Conservation (phyloP, 2,329 filamentous ascomycete species). For the Bimuria novae-zelandiae region DNA sequence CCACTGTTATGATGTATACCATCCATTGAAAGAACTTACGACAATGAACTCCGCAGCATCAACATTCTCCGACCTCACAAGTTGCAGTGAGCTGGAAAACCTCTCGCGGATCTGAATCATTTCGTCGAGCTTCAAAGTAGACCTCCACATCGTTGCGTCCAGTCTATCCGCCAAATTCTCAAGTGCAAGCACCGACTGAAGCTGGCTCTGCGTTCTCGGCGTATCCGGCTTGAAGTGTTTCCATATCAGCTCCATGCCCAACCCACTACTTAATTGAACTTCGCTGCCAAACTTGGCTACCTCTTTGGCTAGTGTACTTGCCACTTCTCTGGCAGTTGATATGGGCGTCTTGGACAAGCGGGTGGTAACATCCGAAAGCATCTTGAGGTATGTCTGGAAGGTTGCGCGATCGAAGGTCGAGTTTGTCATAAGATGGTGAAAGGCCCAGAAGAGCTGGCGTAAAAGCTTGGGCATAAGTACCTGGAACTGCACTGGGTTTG, state of each 20-base stretch:
- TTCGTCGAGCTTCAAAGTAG: constrained; percentile 35
- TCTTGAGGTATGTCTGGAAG: constrained; percentile 59
- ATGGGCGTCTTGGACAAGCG: constrained; percentile 6
- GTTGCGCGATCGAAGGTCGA: constrained; percentile 56
- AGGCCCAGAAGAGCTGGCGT: constrained; percentile 53
- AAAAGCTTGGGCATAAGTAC: constrained; percentile 30
- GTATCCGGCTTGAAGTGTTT: constrained; percentile 67
- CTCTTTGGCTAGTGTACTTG: constrained; percentile 30
- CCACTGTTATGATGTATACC: no score
- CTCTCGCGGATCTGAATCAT: constrained; percentile 43
- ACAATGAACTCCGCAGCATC: constrained; percentile 36
- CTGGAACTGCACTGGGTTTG: constrained; percentile 5
- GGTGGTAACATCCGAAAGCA: constrained; percentile 30
- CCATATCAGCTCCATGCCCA: constrained; percentile 84
- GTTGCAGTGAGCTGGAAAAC: constrained; percentile 38
- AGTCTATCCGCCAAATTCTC: constrained; percentile 54
- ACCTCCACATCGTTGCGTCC: constrained; percentile 48
- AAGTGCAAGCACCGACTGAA: constrained; percentile 48
- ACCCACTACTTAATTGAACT: constrained; percentile 74
- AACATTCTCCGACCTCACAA: constrained; percentile 35
- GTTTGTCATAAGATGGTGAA: constrained; percentile 50
- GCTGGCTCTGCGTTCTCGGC: constrained; percentile 45
- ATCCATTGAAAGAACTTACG: constrained; percentile 44
- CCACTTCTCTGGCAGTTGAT: constrained; percentile 32
- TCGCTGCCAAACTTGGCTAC: constrained; percentile 63